These are phyloP conservation scores for Dictyostelium brefeldianum DNA, from an alignment of 78 protist genomes.

Conservation along the genomic window DNA sequence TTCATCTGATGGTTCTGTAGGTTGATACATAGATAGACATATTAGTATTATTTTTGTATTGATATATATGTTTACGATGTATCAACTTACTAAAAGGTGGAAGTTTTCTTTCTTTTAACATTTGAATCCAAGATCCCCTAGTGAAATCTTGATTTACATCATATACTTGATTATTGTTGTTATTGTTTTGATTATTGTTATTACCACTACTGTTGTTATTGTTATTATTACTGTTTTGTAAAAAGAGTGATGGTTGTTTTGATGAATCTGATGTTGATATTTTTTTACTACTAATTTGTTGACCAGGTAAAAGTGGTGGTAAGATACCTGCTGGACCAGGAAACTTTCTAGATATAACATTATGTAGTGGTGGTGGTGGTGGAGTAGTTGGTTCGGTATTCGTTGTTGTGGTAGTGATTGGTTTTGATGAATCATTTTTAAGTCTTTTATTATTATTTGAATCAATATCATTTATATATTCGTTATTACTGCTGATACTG, in stretches of 20 bases:
- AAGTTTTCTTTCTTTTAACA: conserved; percentile 47
- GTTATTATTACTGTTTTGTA: background rate
- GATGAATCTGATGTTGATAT: background rate
- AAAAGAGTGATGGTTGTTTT: background rate
- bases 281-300: background rate
- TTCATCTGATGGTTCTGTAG: background rate
- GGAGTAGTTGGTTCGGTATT: conserved; percentile 6
- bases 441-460: background rate
- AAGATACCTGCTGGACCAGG: conserved; percentile 74
- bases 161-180: background rate
- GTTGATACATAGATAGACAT: background rate
- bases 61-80: background rate
- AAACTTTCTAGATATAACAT: background rate
- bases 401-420: conserved; percentile 5
- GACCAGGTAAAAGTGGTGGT: conserved; percentile 49
- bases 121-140: conserved; percentile 50
- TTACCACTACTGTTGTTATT: background rate
- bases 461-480: background rate
- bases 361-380: background rate
- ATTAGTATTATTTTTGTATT: background rate
- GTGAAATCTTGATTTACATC: conserved; percentile 22
- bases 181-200: background rate
- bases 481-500: background rate
- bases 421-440: background rate
- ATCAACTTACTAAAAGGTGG: conserved; percentile 49